Percentiles rank a stretch among this genome's conserved stretches.
Conservation (phyloP, 2,329 filamentous ascomycete species). For the Fusarium buxicola region DNA sequence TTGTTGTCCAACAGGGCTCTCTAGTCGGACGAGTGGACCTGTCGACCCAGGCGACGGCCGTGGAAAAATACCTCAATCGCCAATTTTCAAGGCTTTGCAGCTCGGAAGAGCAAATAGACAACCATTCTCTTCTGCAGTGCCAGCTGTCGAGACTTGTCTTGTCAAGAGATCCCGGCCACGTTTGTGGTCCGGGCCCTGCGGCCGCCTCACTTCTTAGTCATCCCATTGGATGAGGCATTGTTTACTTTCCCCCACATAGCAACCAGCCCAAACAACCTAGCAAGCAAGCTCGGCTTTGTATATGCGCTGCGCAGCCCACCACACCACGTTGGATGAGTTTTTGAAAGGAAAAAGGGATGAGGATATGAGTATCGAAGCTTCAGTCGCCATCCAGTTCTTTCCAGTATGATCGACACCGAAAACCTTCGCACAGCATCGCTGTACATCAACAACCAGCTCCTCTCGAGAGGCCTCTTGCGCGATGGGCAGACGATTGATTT, state of each 20-base stretch:
- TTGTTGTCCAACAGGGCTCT: constrained; percentile 17
- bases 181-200: neutral
- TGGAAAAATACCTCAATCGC: constrained; percentile 4
- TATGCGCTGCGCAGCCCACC: constrained; percentile 26
- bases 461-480: constrained; percentile 72
- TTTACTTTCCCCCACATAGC: constrained; percentile 56
- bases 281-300: constrained; percentile 31
- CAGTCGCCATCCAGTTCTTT: constrained; percentile 17
- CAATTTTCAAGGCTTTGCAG: constrained; percentile 3
- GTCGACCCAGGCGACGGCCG: constrained; percentile 38
- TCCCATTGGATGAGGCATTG: constrained; percentile 44
- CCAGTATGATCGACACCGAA: constrained; percentile 66
- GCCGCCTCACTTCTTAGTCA: constrained; percentile 41
- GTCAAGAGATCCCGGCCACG: constrained; percentile 18
- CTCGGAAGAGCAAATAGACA: constrained; percentile 21
- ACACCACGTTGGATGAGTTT: constrained; percentile 15
- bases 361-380: constrained; percentile 39
- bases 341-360: constrained; percentile 24
- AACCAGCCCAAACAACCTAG: constrained; percentile 50
- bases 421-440: constrained; percentile 75
- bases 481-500: constrained; percentile 86
- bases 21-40: constrained; percentile 27
- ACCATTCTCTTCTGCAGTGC: constrained; percentile 36
- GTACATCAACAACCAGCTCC: constrained; percentile 79
- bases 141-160: constrained; percentile 43